Percentiles rank a stretch among this genome's conserved stretches.
phyloP scores from a whole-genome alignment of 2,329 filamentous ascomycete species.

The Cryoendolithus antarcticus region DNA sequence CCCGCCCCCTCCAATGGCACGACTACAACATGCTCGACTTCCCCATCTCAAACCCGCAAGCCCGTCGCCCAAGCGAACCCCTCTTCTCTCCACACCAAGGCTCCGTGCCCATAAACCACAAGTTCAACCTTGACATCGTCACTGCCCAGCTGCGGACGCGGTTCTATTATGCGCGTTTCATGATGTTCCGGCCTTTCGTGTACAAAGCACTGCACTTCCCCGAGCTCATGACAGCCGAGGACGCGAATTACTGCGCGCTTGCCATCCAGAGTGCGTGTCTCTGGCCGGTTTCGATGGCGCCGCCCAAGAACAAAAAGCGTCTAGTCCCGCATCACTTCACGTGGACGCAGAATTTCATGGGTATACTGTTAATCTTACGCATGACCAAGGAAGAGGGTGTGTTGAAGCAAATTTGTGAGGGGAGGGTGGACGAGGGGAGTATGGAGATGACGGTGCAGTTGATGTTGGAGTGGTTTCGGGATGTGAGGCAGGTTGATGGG shows the following conservation, averaged over 20 bases:
- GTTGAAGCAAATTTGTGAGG: slow-evolving; percentile 37
- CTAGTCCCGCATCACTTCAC: too few species aligned
- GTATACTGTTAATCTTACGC: slow-evolving; percentile 44
- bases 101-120: slow-evolving; percentile 32
- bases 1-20: slow-evolving; percentile 44
- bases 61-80: slow-evolving; percentile 17
- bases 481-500: slow-evolving; percentile 42
- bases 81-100: slow-evolving; percentile 39
- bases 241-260: slow-evolving; percentile 40
- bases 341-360: too few species aligned
- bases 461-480: slow-evolving; percentile 48
- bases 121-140: slow-evolving; percentile 44
- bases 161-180: slow-evolving; percentile 47
- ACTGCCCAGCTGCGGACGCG: slow-evolving; percentile 44
- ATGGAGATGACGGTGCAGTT: slow-evolving; percentile 39
- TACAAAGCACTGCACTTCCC: slow-evolving; percentile 49
- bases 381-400: slow-evolving; percentile 41
- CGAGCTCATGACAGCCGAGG: slow-evolving; percentile 40
- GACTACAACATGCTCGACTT: slow-evolving; percentile 39
- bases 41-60: slow-evolving; percentile 17
- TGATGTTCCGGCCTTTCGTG: slow-evolving; percentile 45
- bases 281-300: too few species aligned
- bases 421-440: slow-evolving; percentile 36
- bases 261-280: slow-evolving; percentile 47
- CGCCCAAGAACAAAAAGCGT: too few species aligned